phyloP scores from a whole-genome alignment of 1,139 yeast species.

The Taphrina communis region DNA sequence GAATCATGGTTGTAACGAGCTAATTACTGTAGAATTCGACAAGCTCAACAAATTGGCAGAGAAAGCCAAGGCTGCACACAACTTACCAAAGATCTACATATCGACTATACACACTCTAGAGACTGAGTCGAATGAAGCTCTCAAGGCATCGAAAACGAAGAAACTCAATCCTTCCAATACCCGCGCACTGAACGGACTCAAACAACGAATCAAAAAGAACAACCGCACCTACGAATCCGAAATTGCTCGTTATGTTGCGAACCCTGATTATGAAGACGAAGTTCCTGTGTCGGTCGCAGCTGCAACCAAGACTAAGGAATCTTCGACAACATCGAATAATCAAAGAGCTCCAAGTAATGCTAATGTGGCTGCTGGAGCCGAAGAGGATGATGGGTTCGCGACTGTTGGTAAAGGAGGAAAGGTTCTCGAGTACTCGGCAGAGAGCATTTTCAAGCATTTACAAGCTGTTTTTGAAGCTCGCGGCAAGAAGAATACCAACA shows the following conservation, averaged over 20 bases:
- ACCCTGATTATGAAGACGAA: slow-evolving; percentile 62
- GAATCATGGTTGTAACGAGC: not conserved
- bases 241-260: slow-evolving; percentile 65
- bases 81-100: slow-evolving; percentile 74
- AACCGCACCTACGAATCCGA: slow-evolving; percentile 68
- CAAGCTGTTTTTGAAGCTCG: slow-evolving; percentile 82
- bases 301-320: slow-evolving; percentile 43
- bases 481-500: slow-evolving; percentile 94
- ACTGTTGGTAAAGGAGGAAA: slow-evolving; percentile 56
- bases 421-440: slow-evolving; percentile 53
- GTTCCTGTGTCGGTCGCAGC: slow-evolving; percentile 46
- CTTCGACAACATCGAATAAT: not conserved
- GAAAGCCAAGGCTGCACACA: slow-evolving; percentile 72
- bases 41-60: slow-evolving; percentile 69
- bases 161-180: slow-evolving; percentile 83
- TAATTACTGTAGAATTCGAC: slow-evolving; percentile 66
- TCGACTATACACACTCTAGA: slow-evolving; percentile 75
- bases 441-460: slow-evolving; percentile 71
- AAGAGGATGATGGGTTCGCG: slow-evolving; percentile 53
- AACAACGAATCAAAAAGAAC: slow-evolving; percentile 86
- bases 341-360: slow-evolving; percentile 27
- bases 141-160: slow-evolving; percentile 67
- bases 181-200: slow-evolving; percentile 83
- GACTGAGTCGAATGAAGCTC: slow-evolving; percentile 64
- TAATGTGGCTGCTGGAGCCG: slow-evolving; percentile 24